Evolutionary conservation across 1,139 yeast species (phyloP).

Genomic region (Meyerozyma smithsonii): DNA sequence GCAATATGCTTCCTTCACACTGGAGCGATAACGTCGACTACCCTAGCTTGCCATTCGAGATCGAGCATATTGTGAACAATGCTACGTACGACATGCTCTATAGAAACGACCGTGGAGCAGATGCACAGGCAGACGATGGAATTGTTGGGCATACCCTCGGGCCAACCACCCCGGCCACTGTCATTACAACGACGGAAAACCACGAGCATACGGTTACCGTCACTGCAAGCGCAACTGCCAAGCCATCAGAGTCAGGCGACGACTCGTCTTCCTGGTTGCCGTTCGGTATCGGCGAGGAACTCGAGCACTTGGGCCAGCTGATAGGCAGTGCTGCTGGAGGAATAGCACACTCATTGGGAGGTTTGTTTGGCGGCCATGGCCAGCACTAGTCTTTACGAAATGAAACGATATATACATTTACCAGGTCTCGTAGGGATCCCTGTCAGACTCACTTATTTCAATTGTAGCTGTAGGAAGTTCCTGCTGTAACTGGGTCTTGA

Average conservation of each 20-base stretch:
- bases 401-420: slow-evolving; percentile 9
- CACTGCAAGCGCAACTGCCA: slow-evolving; percentile 1
- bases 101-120: slow-evolving; percentile 10
- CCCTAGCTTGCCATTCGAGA: slow-evolving; percentile 54
- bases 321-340: slow-evolving; percentile 19
- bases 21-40: slow-evolving; percentile 56
- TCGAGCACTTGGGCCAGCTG: slow-evolving; percentile 26
- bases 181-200: neutral
- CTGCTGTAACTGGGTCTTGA: slow-evolving; percentile 45
- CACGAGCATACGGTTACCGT: slow-evolving; percentile 2
- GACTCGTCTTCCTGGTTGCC: neutral
- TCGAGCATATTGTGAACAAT: slow-evolving; percentile 40
- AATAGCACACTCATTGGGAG: slow-evolving; percentile 15
- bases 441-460: slow-evolving; percentile 46
- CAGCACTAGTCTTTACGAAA: neutral
- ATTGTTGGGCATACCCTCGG: slow-evolving; percentile 2
- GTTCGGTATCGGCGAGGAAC: slow-evolving; percentile 17
- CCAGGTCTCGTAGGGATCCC: slow-evolving; percentile 51
- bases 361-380: slow-evolving; percentile 4
- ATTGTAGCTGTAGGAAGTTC: slow-evolving; percentile 45
- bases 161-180: neutral
- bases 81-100: slow-evolving; percentile 53
- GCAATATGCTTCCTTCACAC: slow-evolving; percentile 29
- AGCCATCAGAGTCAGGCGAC: neutral
- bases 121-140: too few species aligned